Evolutionary conservation across 768 basidiomycete genomes (phyloP).

Genomic region (Tephrocybe sp.): DNA sequence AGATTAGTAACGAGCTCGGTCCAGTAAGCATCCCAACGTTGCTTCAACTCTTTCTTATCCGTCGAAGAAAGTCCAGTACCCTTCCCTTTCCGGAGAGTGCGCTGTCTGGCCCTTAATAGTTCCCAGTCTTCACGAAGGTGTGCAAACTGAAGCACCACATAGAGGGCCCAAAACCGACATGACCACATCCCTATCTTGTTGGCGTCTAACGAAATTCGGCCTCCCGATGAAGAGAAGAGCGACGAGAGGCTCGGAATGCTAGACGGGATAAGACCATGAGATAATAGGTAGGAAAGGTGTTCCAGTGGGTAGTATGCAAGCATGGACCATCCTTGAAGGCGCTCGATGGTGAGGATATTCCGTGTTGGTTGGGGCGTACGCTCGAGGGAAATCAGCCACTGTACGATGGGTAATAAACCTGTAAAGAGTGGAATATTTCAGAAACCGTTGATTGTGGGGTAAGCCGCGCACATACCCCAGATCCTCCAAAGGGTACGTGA

Average conservation of each 20-base stretch:
- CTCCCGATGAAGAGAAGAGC: slow-evolving; percentile 38
- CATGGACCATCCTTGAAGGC: slow-evolving; percentile 79
- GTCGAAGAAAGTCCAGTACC: slow-evolving; percentile 40
- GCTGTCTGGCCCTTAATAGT: slow-evolving; percentile 53
- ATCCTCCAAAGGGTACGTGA: slow-evolving; percentile 74
- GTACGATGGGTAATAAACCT: slow-evolving; percentile 78
- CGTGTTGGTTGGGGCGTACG: slow-evolving; percentile 70
- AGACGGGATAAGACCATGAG: slow-evolving; percentile 59
- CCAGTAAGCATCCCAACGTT: slow-evolving; percentile 66
- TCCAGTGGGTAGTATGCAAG: slow-evolving; percentile 78
- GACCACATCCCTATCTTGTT: slow-evolving; percentile 64
- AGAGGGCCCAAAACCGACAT: slow-evolving; percentile 77
- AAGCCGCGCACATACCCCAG: slow-evolving; percentile 55
- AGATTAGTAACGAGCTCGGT: slow-evolving; percentile 71
- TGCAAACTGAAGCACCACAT: slow-evolving; percentile 72
- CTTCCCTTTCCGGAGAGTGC: slow-evolving; percentile 55
- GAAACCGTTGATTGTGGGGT: neutral
- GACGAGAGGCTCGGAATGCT: slow-evolving; percentile 45
- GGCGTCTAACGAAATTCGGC: slow-evolving; percentile 43
- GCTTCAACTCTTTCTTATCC: slow-evolving; percentile 54
- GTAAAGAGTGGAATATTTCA: neutral
- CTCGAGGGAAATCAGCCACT: slow-evolving; percentile 78
- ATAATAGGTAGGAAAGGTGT: slow-evolving; percentile 65
- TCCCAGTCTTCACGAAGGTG: slow-evolving; percentile 69
- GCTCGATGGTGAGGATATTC: slow-evolving; percentile 70